Percentiles rank a stretch among this genome's conserved stretches.
phyloP scores from a whole-genome alignment of 2,329 filamentous ascomycete species.

The Neocucurbitaria cava region DNA sequence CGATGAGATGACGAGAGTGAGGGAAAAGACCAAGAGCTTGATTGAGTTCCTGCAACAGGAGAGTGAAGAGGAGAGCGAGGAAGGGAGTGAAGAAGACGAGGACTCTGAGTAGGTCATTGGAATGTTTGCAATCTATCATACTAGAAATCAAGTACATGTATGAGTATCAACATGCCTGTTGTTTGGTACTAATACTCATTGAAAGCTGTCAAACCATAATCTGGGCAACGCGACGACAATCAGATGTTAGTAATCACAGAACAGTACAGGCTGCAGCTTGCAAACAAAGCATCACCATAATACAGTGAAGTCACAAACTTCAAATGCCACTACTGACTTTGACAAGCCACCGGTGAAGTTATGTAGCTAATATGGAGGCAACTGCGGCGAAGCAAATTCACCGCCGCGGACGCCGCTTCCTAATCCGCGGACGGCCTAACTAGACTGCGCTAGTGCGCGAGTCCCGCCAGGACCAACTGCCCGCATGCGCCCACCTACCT shows the following conservation, averaged over 20 bases:
- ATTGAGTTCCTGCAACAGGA: constrained; percentile 83
- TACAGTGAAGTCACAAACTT: too few species aligned
- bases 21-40: constrained; percentile 76
- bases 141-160: background rate
- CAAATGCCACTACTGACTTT: too few species aligned
- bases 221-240: too few species aligned
- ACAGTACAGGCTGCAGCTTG: background rate
- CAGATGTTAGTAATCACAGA: background rate
- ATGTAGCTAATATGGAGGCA: constrained; percentile 12
- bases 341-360: background rate
- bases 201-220: too few species aligned
- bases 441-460: constrained; percentile 1
- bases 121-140: background rate
- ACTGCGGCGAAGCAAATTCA: constrained; percentile 22
- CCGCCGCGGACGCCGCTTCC: constrained; percentile 19
- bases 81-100: constrained; percentile 60
- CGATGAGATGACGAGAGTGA: constrained; percentile 73
- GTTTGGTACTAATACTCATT: background rate
- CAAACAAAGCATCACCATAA: too few species aligned
- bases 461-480: constrained; percentile 5
- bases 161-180: background rate
- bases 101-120: constrained; percentile 37
- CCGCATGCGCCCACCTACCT: constrained; percentile 18
- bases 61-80: constrained; percentile 72
- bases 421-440: constrained; percentile 6